Evolutionary conservation across 805 yeast species (phyloP).

Genomic region (Metschnikowia baotianmanensis): DNA sequence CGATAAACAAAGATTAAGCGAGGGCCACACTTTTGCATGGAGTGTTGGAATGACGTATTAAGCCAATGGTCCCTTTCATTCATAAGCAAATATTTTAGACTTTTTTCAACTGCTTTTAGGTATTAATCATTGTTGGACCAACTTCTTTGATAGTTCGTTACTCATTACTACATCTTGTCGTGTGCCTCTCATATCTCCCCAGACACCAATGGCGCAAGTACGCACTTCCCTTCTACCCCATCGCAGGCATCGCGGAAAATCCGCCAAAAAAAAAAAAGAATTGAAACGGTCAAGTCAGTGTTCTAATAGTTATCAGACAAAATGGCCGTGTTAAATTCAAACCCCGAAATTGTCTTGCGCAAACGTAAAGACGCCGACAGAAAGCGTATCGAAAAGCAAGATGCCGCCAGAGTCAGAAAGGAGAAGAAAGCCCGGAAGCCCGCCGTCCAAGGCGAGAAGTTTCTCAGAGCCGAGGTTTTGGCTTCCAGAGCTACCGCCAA

Average conservation of each 20-base stretch:
- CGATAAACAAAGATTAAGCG: too few relatives aligned
- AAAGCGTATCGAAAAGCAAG: constrained; percentile 70
- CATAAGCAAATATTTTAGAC: too few relatives aligned
- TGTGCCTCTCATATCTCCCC: too few relatives aligned
- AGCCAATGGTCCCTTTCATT: too few relatives aligned
- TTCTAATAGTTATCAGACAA: background rate
- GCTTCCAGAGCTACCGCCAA: constrained; percentile 65
- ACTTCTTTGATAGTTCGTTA: too few relatives aligned
- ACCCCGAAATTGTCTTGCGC: constrained; percentile 73
- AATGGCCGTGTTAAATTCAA: constrained; percentile 55
- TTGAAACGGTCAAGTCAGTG: background rate
- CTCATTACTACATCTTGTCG: too few relatives aligned
- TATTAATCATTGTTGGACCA: too few relatives aligned
- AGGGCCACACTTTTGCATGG: too few relatives aligned
- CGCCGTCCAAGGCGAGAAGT: constrained; percentile 45
- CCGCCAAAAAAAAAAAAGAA: constrained; percentile 3
- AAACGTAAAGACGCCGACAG: constrained; percentile 79
- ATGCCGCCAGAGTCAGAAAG: constrained; percentile 50
- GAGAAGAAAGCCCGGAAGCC: constrained; percentile 41
- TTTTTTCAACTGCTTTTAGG: too few relatives aligned
- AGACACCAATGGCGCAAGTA: background rate
- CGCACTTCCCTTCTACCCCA: background rate
- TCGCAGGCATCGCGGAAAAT: constrained; percentile 14
- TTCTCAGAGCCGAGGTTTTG: constrained; percentile 71
- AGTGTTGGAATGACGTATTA: too few relatives aligned